Conservation (phyloP, 805 yeast species). For the Kuraishia piskuri region DNA sequence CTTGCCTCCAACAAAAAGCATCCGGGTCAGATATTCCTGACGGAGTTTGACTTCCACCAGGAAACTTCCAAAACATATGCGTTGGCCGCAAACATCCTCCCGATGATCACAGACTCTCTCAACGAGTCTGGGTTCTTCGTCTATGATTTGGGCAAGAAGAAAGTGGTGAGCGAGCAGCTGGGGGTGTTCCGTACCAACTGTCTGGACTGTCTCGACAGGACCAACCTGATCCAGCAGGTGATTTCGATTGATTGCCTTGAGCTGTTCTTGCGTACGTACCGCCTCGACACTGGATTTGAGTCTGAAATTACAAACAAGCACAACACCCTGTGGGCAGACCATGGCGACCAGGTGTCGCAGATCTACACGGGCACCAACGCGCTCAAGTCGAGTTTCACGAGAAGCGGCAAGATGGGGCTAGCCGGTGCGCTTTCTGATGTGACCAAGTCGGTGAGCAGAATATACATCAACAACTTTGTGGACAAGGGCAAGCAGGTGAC, state of each 20-base stretch:
- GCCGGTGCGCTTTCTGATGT: slow-evolving; percentile 98
- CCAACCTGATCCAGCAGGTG: slow-evolving; percentile 83
- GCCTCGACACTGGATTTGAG: slow-evolving; percentile 23
- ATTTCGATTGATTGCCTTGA: slow-evolving; percentile 67
- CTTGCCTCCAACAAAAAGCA: slow-evolving; percentile 26
- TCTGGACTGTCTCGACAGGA: slow-evolving; percentile 89
- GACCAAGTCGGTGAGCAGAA: slow-evolving; percentile 88
- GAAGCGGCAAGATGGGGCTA: slow-evolving; percentile 92
- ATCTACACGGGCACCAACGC: slow-evolving; percentile 98
- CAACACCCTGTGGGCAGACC: slow-evolving; percentile 93
- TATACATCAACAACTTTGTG: slow-evolving; percentile 92
- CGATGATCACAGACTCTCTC: slow-evolving; percentile 54
- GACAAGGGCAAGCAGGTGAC: slow-evolving; percentile 88
- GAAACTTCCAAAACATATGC: slow-evolving; percentile 89
- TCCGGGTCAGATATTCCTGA: slow-evolving; percentile 41
- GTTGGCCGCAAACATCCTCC: slow-evolving; percentile 65
- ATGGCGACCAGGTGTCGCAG: slow-evolving; percentile 93
- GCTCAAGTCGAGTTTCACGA: slow-evolving; percentile 83
- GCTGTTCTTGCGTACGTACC: slow-evolving; percentile 35
- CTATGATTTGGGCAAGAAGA: slow-evolving; percentile 48
- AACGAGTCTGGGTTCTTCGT: slow-evolving; percentile 78
- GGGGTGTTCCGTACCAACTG: slow-evolving; percentile 94
- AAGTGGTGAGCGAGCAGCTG: slow-evolving; percentile 63
- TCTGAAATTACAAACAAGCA: slow-evolving; percentile 64
- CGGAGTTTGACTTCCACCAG: slow-evolving; percentile 89